Base-by-base conservation (phyloP, 1,284 basidiomycete genomes). In the Blastosporella zonata region DNA sequence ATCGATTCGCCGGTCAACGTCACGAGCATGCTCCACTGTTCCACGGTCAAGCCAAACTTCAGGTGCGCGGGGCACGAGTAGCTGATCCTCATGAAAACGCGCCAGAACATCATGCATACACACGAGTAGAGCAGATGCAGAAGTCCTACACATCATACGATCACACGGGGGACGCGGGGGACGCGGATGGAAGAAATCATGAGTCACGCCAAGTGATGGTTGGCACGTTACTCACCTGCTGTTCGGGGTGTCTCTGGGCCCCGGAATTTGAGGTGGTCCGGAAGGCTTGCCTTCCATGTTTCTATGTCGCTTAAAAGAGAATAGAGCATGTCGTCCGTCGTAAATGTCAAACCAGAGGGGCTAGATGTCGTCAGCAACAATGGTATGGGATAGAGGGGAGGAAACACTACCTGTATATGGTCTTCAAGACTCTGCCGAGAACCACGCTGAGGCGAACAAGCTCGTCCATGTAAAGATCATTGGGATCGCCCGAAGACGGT, bases 51-150 rank as follows among this genome's bases (percentile, higher is more conserved):
- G 22, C 79, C 78, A 60, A 97, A 90, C 62, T 86, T 90, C 61
- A 96, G 80, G 65, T 93, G 92, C 9, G 80, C 79, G 12, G 90
- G 93, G 64, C 84, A 90, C 22, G 81, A 79, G 68, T 95, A 94
- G 52, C 89, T 91, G 65, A 96, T 90, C 46, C 93, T 82, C 89
- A 96, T 93, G 72, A 97, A 97, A 15, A 95, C 88, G 46, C 91
- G 84, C 89, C 89, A 94, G 70, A 94, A 90, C 65, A 90, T 85
- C 83, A 91, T 90, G 60, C 84, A 85, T 35, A 95, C 83, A 58
- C 89, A 90, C n/a, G 87, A 81, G 63, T 90, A 93, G 41, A 90
- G 74, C 47, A 97, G 67, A 66, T 94, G 91, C 20, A 97, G 73
- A 47, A 95, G 73, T 27, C 93, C 93, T 87, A 59, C 6, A n/a